Conservation (phyloP, 305 asterid genomes). For the Fraxinus velutina region DNA sequence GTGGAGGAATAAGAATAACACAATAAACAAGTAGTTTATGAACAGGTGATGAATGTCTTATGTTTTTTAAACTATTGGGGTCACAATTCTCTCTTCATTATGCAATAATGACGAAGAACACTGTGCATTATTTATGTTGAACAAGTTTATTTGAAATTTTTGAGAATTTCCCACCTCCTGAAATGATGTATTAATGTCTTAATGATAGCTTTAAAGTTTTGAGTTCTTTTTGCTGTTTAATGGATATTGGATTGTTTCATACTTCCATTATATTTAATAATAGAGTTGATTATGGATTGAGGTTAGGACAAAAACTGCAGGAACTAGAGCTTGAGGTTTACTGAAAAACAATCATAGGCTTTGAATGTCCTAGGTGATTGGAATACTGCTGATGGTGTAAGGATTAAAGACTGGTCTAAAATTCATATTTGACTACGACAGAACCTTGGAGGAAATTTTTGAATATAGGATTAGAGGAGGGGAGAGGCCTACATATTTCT, state of each 20-base stretch:
- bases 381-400: not conserved
- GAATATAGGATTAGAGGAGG: not conserved
- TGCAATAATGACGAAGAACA: too few relatives aligned
- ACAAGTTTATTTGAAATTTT: too few relatives aligned
- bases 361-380: not conserved
- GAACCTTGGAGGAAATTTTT: not conserved
- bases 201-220: not conserved
- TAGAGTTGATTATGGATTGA: not conserved
- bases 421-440: not conserved
- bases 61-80: too few relatives aligned
- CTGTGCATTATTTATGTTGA: too few relatives aligned
- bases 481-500: not conserved
- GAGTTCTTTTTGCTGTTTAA: not conserved
- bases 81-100: too few relatives aligned
- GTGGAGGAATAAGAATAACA: too few relatives aligned
- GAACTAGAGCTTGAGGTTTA: not conserved
- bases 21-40: too few relatives aligned
- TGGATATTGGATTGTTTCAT: constrained; percentile 2
- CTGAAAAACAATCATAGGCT: not conserved
- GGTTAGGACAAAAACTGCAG: not conserved
- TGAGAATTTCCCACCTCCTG: too few relatives aligned
- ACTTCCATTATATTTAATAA: not conserved
- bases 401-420: not conserved
- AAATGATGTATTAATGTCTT: too few relatives aligned
- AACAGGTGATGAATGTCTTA: too few relatives aligned